A percentile compares a stretch with the other conserved stretches of the same genome.
Evolutionary conservation across 345 rosid species (phyloP).

Genomic region (Dipteronia sinensis): DNA sequence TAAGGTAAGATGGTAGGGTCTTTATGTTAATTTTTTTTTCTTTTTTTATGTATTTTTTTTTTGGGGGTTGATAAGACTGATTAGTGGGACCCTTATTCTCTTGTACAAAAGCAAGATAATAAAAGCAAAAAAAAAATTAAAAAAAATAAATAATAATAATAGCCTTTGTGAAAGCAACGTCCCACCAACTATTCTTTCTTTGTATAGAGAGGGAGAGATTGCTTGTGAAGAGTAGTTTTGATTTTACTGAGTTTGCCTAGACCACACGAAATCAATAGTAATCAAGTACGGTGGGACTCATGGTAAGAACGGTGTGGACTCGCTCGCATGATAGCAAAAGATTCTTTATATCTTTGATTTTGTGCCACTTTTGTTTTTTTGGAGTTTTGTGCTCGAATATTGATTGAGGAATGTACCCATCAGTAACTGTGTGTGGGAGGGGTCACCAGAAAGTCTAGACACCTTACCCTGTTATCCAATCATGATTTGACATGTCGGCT

Average conservation of each 20-base stretch:
- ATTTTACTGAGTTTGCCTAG: conserved; percentile 21
- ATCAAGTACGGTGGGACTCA: background rate
- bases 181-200: conserved; percentile 40
- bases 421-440: background rate
- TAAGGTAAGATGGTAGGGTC: background rate
- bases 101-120: conserved; percentile 1
- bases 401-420: background rate
- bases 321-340: background rate
- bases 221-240: conserved; percentile 27
- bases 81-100: conserved; percentile 11
- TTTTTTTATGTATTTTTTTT: too few species aligned
- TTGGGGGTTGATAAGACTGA: conserved; percentile 17
- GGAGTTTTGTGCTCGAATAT: background rate
- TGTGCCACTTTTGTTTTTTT: background rate
- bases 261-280: conserved; percentile 24
- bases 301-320: background rate
- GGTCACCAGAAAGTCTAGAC: background rate
- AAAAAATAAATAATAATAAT: conserved; percentile 27
- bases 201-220: conserved; percentile 16
- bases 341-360: conserved; percentile 4
- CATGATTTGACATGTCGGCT: conserved; percentile 10
- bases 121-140: conserved; percentile 25
- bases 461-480: conserved; percentile 9
- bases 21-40: too few species aligned
- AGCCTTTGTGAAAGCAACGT: conserved; percentile 53